Evolutionary conservation across 108 stramenopile genomes (phyloP).

Genomic region (Fragilaria crotonensis): DNA sequence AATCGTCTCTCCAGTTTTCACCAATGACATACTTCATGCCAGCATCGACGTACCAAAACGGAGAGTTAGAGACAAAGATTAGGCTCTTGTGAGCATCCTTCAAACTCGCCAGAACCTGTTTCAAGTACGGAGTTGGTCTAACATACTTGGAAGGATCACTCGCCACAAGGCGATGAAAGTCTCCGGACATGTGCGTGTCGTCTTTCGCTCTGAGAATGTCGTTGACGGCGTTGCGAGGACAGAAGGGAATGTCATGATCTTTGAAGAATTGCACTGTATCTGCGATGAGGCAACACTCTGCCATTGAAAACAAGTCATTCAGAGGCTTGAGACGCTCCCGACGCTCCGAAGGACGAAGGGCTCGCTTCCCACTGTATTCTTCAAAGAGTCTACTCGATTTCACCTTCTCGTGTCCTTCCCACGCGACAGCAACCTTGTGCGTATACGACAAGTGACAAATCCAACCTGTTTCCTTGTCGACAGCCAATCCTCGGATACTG

Average conservation of each 20-base stretch:
- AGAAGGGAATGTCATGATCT: conserved; percentile 66
- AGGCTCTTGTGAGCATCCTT: conserved; percentile 64
- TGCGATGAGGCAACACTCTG: conserved; percentile 94
- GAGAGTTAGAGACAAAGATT: conserved; percentile 86
- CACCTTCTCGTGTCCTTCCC: conserved; percentile 83
- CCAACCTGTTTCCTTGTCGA: conserved; percentile 91
- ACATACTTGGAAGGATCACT: conserved; percentile 71
- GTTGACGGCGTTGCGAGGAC: conserved; percentile 64
- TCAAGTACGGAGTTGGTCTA: conserved; percentile 64
- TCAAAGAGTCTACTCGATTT: conserved; percentile 49
- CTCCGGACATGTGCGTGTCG: conserved; percentile 87
- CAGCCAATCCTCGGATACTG: conserved; percentile 88
- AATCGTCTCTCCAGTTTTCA: conserved; percentile 76
- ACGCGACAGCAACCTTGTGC: conserved; percentile 90
- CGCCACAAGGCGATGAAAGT: conserved; percentile 88
- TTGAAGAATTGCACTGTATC: conserved; percentile 93
- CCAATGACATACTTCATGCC: conserved; percentile 93
- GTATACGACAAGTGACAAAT: conserved; percentile 92
- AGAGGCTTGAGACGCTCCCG: conserved; percentile 78
- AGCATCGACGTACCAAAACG: conserved; percentile 88
- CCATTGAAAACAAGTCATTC: conserved; percentile 93
- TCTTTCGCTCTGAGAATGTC: conserved; percentile 86
- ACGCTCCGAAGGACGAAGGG: conserved; percentile 60
- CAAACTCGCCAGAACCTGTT: conserved; percentile 54
- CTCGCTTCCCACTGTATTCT: conserved; percentile 84